These are phyloP conservation scores for Wallacemonas collosoma DNA, from an alignment of 208 protist species.

Conservation along the genomic window DNA sequence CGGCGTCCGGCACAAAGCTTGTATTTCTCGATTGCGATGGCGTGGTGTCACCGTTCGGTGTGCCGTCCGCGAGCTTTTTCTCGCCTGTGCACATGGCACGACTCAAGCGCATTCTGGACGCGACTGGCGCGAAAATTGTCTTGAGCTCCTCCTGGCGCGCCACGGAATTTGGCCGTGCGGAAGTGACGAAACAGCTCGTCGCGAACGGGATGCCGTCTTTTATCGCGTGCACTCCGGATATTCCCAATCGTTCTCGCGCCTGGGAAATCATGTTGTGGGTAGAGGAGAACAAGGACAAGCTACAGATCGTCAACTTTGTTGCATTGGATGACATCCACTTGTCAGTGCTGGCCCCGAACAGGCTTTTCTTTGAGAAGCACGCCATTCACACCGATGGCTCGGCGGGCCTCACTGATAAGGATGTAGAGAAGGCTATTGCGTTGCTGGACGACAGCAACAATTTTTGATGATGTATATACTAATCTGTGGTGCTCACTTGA, in stretches of 20 bases:
- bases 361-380: slow-evolving; percentile 61
- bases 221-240: slow-evolving; percentile 58
- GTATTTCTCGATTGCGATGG: slow-evolving; percentile 82
- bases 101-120: slow-evolving; percentile 47
- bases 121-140: slow-evolving; percentile 66
- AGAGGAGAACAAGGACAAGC: slow-evolving; percentile 46
- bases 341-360: slow-evolving; percentile 44
- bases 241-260: slow-evolving; percentile 33
- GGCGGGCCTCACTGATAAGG: slow-evolving; percentile 54
- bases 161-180: slow-evolving; percentile 59
- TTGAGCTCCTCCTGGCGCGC: slow-evolving; percentile 72
- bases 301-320: slow-evolving; percentile 77
- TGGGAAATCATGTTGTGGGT: slow-evolving; percentile 68
- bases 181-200: slow-evolving; percentile 58
- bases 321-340: slow-evolving; percentile 78
- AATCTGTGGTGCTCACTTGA: neutral
- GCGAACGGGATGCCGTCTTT: slow-evolving; percentile 44
- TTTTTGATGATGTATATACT: slow-evolving; percentile 16
- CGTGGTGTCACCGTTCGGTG: slow-evolving; percentile 66
- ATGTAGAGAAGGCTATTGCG: slow-evolving; percentile 43
- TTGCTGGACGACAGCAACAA: slow-evolving; percentile 67
- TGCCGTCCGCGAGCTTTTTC: slow-evolving; percentile 28
- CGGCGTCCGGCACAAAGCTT: slow-evolving; percentile 40
- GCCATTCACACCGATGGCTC: slow-evolving; percentile 50
- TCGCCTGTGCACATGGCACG: slow-evolving; percentile 47